Evolutionary conservation across 352 stramenopile genomes (phyloP), one percentile per base, ranked within the genome.

Genomic region (Saprolegnia parasitica): DNA sequence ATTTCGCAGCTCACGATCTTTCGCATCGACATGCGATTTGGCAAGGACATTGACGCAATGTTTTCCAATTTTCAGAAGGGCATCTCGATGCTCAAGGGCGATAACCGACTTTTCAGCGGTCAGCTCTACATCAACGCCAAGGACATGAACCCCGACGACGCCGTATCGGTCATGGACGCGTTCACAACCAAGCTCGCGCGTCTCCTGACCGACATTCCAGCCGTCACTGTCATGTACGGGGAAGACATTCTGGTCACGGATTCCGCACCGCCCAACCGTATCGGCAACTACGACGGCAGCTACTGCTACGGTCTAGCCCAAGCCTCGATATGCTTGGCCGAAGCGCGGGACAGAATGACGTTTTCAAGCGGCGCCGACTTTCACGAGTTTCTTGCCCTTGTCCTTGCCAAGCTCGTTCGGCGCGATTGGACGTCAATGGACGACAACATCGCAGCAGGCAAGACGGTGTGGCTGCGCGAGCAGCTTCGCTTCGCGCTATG

Each of bases 1-100:
- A 32, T 92, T 0, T 92, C 82, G 24, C 83, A 81, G 74, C 81
- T 90, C 20, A 92, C 84, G 0, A 76, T 92, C n/a, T 90, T 92
- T 63, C 76, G 84, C 26, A 88, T 87, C 70, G 81, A 91, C 52
- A 90, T 90, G 84, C 80, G 83, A 4, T 77, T 90, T 1, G 82
- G 91, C 66, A 90, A 90, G 56, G 81, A 90, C 37, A 86, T 90
- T 21, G 83, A 90, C 45, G 72, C 78, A 3, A 64, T 93, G 1
- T 93, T 91, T 47, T 73, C 64, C 4, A 79, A 80, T 16, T 90
- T 92, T 47, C 83, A 92, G 52, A 83, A 87, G 24, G 84, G 84
- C 37, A 67, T 81, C 0, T 76, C 83, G 47, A 63, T 93, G 21
- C 63, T 93, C 29, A 89, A 90, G 71, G 75, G 71, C 54, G 83